A percentile compares a stretch with the other conserved stretches of the same genome.
Evolutionary conservation across 306 rosid species (phyloP).

Genomic region (Malus asiatica): DNA sequence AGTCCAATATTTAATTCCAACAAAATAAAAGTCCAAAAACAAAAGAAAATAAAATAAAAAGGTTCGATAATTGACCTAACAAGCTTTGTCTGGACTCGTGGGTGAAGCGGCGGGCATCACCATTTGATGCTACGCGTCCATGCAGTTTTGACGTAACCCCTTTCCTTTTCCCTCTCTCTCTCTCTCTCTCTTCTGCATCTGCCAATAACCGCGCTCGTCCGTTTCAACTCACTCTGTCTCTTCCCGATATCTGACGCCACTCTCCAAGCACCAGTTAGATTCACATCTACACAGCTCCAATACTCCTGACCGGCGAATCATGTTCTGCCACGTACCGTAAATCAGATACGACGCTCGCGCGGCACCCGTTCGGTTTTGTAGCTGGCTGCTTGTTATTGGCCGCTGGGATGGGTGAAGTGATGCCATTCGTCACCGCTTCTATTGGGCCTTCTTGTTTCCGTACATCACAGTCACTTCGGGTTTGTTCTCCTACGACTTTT

Average conservation of each 20-base stretch:
- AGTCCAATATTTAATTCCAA: background rate
- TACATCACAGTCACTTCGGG: background rate
- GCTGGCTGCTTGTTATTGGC: background rate
- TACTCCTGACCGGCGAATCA: background rate
- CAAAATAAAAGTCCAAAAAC: background rate
- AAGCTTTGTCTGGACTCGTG: slow-evolving; percentile 30
- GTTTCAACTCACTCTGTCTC: background rate
- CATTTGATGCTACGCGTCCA: slow-evolving; percentile 23
- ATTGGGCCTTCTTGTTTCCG: background rate
- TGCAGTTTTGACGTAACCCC: slow-evolving; percentile 21
- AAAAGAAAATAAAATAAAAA: background rate
- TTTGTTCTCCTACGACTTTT: background rate
- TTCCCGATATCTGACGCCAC: background rate
- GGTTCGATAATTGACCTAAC: background rate
- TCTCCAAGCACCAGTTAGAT: background rate
- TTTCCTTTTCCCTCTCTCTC: too few relatives aligned
- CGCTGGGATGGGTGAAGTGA: too few relatives aligned
- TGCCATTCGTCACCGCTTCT: background rate
- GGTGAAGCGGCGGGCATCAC: slow-evolving; percentile 32
- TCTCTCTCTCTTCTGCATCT: background rate
- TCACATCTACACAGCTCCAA: background rate
- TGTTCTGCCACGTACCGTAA: background rate
- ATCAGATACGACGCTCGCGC: too few relatives aligned
- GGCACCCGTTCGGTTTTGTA: background rate
- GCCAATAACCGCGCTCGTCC: slow-evolving; percentile 14